Conservation (phyloP, 2,329 filamentous ascomycete genomes). For the Podosphaera leucotricha region DNA sequence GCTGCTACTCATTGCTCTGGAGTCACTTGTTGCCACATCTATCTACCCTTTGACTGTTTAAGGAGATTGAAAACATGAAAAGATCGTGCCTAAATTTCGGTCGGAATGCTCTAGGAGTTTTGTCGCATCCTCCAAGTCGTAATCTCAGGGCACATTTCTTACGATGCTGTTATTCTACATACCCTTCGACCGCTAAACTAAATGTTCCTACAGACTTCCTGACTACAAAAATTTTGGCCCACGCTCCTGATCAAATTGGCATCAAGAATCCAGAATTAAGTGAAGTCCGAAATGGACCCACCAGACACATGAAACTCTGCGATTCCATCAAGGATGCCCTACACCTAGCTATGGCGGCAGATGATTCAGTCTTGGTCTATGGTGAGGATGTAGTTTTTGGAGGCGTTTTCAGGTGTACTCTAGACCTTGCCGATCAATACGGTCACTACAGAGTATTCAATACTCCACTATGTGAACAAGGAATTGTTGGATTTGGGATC, state of each 20-base stretch:
- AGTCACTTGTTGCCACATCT: background rate
- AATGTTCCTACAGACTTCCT: constrained; percentile 79
- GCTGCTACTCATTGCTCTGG: background rate
- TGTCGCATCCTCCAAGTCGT: background rate
- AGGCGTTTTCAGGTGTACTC: constrained; percentile 84
- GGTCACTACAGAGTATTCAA: constrained; percentile 85
- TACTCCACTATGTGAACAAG: constrained; percentile 82
- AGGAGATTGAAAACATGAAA: background rate
- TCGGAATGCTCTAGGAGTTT: constrained; percentile 2
- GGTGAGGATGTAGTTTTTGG: constrained; percentile 96
- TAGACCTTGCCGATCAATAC: constrained; percentile 72
- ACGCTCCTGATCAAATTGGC: constrained; percentile 43
- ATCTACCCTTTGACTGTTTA: too few relatives aligned
- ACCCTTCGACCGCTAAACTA: constrained; percentile 36
- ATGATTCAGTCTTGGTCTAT: constrained; percentile 75
- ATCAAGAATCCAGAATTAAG: constrained; percentile 51
- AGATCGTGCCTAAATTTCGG: background rate
- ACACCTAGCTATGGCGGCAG: constrained; percentile 54
- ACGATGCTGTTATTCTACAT: constrained; percentile 12
- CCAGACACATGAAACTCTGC: constrained; percentile 79
- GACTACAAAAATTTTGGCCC: constrained; percentile 57
- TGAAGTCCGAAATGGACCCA: constrained; percentile 39
- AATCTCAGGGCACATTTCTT: background rate
- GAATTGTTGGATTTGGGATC: constrained; percentile 81
- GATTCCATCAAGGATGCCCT: constrained; percentile 84